These are phyloP conservation scores for Solanum lycopersicoides DNA, from an alignment of 257 asterid species.

Conservation along the genomic window DNA sequence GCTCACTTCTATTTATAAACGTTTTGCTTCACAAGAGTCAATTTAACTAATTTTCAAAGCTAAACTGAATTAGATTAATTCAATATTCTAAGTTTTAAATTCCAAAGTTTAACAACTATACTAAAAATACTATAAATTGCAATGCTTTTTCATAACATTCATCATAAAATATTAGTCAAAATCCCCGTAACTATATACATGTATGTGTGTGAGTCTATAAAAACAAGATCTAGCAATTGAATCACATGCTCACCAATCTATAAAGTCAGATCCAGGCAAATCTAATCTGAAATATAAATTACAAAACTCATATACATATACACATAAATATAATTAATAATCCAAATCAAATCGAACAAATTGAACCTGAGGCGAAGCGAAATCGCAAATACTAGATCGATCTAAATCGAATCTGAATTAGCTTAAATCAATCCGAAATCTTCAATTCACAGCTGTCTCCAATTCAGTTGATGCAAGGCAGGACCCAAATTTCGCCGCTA, in stretches of 20 bases:
- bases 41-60: neutral
- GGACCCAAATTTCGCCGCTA: neutral
- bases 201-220: neutral
- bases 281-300: neutral
- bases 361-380: neutral
- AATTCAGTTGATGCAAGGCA: constrained; percentile 26
- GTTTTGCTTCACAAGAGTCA: neutral
- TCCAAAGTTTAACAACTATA: neutral
- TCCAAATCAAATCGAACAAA: neutral
- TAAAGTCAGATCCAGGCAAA: neutral
- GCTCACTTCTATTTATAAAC: neutral
- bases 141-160: neutral
- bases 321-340: neutral
- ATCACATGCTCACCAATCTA: neutral
- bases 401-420: neutral
- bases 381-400: neutral
- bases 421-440: neutral
- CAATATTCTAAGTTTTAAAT: neutral
- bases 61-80: neutral
- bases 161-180: neutral
- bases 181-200: neutral
- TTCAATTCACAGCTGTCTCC: constrained; percentile 3
- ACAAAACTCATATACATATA: too few species aligned
- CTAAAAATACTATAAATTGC: neutral
- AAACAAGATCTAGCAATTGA: neutral